phyloP scores from a whole-genome alignment of 768 basidiomycete species.

The Phaeotremella fagi region DNA sequence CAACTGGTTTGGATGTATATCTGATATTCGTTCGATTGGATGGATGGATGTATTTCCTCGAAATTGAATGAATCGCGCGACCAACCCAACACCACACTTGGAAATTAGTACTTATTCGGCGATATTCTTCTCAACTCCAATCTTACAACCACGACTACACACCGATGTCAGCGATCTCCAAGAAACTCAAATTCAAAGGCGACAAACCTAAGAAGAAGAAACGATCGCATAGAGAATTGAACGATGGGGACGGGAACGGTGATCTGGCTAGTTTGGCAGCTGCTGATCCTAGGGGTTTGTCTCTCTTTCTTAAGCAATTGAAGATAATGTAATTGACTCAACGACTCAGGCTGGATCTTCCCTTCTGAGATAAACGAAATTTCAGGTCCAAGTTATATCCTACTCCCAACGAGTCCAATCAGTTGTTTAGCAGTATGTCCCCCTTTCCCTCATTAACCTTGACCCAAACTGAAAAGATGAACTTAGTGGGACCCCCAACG shows the following conservation, averaged over 20 bases:
- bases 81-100: no score
- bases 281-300: constrained; percentile 45
- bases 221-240: constrained; percentile 33
- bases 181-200: constrained; percentile 48
- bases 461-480: no score
- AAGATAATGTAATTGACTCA: not conserved
- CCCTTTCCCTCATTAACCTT: no score
- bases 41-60: not conserved
- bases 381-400: constrained; percentile 41
- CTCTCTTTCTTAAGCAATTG: not conserved
- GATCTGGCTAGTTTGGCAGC: constrained; percentile 34
- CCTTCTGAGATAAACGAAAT: constrained; percentile 40
- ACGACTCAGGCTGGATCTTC: constrained; percentile 40
- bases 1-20: no score
- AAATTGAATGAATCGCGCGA: not conserved
- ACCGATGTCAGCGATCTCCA: constrained; percentile 34
- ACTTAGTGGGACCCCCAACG: constrained; percentile 42
- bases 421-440: constrained; percentile 43
- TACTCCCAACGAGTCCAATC: constrained; percentile 40
- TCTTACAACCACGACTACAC: not conserved
- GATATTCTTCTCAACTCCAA: not conserved
- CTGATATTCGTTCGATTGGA: not conserved
- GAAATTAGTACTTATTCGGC: not conserved
- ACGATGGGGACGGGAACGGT: constrained; percentile 28
- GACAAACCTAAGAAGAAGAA: constrained; percentile 48